Base-by-base conservation (phyloP, 257 asterid species). In the Fraxinus cuspidata region DNA sequence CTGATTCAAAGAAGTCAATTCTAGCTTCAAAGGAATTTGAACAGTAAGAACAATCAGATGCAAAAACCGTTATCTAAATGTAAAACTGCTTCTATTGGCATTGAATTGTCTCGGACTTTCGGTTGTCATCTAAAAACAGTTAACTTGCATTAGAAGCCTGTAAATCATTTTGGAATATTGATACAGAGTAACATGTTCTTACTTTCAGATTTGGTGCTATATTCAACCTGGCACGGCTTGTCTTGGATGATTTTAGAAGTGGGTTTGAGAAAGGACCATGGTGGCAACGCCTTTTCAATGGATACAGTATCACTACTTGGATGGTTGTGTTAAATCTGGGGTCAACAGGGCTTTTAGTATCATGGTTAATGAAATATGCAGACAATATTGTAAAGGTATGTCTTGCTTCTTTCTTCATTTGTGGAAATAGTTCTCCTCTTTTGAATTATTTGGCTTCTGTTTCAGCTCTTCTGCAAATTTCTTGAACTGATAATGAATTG, bases 281-380 rank as follows among this genome's bases (percentile, higher is more conserved):
- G 97, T 92, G 97, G 97, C 98, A 92, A 68, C 97, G 97, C 44
- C 85, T 96, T 79, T 84, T 93, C 72, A 82, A 81, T 80, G 99
- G 98, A 79, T 93, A 96, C 86, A 88, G 44, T 84, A 56, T 87
- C 73, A 88, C 97, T 73, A 93, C 99, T 53, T 93, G 97, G 98
- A 44, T 96, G 92, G 99, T 96, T 42, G 99, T 96, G 77, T 85
- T 93, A 40, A 96, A 96, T 89, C 92, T 96, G 67, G 98, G 98
- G 16, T 92, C 98, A 16, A 96, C 98, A 29, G 99, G 99, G 60
- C 92, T 96, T 75, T 66, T 93, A 19, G 99, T 96, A 71, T 96
- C 98, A 16, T 96, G 98, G 99, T 83, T 96, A 81, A 95, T 95
- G 99, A 96, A 96, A 87, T 93, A 90, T 70, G 98, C 99, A 0